phyloP scores from a whole-genome alignment of 2,329 filamentous ascomycete species.

The Aulographum hederae region DNA sequence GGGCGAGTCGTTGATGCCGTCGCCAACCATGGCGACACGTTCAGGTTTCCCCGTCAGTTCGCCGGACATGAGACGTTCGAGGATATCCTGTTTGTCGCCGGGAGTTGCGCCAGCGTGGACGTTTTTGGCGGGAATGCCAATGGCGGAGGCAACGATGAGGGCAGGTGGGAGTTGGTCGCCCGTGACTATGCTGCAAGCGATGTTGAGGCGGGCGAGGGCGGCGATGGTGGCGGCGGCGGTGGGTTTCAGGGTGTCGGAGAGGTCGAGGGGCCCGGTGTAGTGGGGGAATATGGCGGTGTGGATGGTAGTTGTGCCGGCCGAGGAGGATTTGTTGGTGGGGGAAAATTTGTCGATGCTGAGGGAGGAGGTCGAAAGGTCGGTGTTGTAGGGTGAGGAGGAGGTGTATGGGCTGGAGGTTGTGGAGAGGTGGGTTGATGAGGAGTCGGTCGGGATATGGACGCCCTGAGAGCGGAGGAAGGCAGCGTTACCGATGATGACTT shows the following conservation, averaged over 20 bases:
- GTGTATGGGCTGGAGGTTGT: constrained; percentile 10
- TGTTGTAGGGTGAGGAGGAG: constrained; percentile 15
- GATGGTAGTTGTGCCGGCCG: constrained; percentile 67
- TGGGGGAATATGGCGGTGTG: constrained; percentile 71
- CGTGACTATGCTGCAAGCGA: constrained; percentile 81
- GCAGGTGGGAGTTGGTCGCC: constrained; percentile 80
- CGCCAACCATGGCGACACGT: constrained; percentile 88
- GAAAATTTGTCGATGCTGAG: background rate
- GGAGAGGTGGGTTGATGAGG: constrained; percentile 14
- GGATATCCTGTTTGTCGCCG: constrained; percentile 75
- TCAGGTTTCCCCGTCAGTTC: constrained; percentile 53
- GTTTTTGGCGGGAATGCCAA: constrained; percentile 59
- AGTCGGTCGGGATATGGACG: constrained; percentile 37
- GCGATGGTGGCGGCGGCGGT: constrained; percentile 65
- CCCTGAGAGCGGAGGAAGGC: constrained; percentile 55
- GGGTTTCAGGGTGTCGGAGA: constrained; percentile 82
- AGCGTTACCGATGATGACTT: constrained; percentile 69
- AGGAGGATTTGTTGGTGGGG: constrained; percentile 7
- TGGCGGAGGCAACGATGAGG: constrained; percentile 59
- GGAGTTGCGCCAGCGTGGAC: constrained; percentile 82
- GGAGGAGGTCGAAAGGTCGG: constrained; percentile 5
- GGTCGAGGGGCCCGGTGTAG: constrained; percentile 67
- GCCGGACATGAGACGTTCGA: constrained; percentile 28
- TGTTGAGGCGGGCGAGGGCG: constrained; percentile 67
- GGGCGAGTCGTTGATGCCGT: constrained; percentile 96